Conservation (phyloP, 176 grass and related monocot genomes). For the Tuctoria greenei region DNA sequence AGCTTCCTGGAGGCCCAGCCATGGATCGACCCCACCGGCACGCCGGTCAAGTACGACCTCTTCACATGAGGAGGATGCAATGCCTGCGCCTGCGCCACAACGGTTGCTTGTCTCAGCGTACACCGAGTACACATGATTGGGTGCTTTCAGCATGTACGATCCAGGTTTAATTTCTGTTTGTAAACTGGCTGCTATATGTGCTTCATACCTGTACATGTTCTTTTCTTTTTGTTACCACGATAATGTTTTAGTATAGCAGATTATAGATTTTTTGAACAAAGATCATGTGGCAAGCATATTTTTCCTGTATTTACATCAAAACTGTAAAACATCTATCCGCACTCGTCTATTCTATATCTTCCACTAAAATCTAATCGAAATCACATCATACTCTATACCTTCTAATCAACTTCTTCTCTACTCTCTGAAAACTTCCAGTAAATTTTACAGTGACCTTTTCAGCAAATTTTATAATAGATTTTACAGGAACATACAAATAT, state of each 20-base stretch:
- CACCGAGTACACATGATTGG: background rate
- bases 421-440: too few species aligned
- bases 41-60: conserved; percentile 67
- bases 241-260: conserved; percentile 15
- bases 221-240: background rate
- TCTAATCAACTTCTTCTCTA: too few species aligned
- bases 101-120: too few species aligned
- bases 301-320: too few species aligned
- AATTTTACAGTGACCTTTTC: too few species aligned
- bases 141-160: background rate
- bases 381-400: too few species aligned
- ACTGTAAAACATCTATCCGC: too few species aligned
- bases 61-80: conserved; percentile 40
- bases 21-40: conserved; percentile 66
- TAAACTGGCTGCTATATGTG: conserved; percentile 27
- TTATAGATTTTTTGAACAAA: background rate
- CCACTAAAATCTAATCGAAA: too few species aligned
- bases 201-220: conserved; percentile 39
- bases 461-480: too few species aligned
- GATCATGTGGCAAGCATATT: background rate
- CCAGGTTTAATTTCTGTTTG: conserved; percentile 34
- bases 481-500: too few species aligned
- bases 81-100: too few species aligned
- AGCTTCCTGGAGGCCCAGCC: conserved; percentile 61
- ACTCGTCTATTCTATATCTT: too few species aligned